Evolutionary conservation across 2,329 filamentous ascomycete genomes (phyloP).

Genomic region (Alternaria sp.): DNA sequence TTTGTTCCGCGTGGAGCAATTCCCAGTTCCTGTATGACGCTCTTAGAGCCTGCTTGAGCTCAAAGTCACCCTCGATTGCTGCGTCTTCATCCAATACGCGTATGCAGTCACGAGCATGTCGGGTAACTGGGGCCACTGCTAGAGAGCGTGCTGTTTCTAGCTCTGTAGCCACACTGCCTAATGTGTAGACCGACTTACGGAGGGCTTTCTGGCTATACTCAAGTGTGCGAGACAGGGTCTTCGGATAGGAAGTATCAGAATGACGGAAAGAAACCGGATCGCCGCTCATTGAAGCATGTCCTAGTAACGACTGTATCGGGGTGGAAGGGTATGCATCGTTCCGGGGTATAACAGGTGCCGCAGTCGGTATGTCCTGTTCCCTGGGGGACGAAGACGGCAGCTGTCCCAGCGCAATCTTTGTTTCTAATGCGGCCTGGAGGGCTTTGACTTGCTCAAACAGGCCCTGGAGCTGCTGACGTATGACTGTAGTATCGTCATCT

Average conservation of each 20-base stretch:
- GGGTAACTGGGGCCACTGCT: background rate
- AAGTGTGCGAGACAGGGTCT: background rate
- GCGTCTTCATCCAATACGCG: background rate
- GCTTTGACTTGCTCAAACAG: slow-evolving; percentile 21
- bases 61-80: background rate
- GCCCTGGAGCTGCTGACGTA: slow-evolving; percentile 19
- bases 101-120: background rate
- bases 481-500: background rate
- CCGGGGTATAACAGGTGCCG: background rate
- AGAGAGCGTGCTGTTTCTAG: slow-evolving; percentile 3
- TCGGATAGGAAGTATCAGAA: background rate
- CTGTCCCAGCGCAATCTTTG: background rate
- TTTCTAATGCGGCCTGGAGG: slow-evolving; percentile 14
- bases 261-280: background rate
- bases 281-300: background rate
- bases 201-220: background rate
- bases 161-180: background rate
- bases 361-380: background rate
- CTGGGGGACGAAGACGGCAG: background rate
- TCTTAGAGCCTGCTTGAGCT: background rate
- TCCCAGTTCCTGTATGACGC: background rate
- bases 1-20: background rate
- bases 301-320: background rate
- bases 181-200: background rate
- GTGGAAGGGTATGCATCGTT: background rate